Evolutionary conservation across 2,329 filamentous ascomycete species (phyloP).

Genomic region (Chaetoscypha palmicola): DNA sequence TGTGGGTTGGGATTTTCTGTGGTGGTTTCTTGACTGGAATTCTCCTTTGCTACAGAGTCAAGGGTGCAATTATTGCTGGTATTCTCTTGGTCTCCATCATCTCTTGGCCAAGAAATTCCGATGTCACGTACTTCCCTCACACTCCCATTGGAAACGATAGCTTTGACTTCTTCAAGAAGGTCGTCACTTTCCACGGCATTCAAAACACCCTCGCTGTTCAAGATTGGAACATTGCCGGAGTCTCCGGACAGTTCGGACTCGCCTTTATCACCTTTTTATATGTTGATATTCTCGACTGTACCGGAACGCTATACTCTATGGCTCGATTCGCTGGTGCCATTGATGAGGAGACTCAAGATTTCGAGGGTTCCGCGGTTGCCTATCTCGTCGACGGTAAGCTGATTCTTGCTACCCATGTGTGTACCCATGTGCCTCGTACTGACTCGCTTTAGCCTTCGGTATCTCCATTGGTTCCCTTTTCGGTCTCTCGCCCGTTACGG

Average conservation of each 20-base stretch:
- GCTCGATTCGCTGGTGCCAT: conserved; percentile 72
- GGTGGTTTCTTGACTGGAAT: conserved; percentile 72
- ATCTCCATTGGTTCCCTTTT: conserved; percentile 74
- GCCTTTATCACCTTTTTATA: conserved; percentile 84
- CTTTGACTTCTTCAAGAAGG: conserved; percentile 82
- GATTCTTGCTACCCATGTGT: not conserved
- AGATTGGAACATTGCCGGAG: conserved; percentile 57
- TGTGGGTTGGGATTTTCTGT: conserved; percentile 85
- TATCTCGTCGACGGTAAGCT: conserved; percentile 67
- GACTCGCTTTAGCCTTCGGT: conserved; percentile 36
- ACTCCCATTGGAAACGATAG: conserved; percentile 57
- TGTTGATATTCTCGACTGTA: conserved; percentile 79
- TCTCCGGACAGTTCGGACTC: conserved; percentile 67
- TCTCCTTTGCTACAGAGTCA: conserved; percentile 75
- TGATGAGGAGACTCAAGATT: conserved; percentile 74
- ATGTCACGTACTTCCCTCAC: conserved; percentile 75
- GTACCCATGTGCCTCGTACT: not conserved
- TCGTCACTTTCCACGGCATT: conserved; percentile 76
- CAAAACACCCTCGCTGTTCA: conserved; percentile 59
- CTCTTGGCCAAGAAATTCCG: conserved; percentile 71
- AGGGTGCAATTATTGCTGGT: conserved; percentile 75
- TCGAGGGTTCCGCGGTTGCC: conserved; percentile 73
- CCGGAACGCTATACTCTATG: conserved; percentile 82
- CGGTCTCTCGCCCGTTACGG: conserved; percentile 71
- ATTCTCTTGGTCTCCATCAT: conserved; percentile 78